These are phyloP conservation scores for Globisporangium echinulatum DNA, from an alignment of 352 stramenopile genomes.

Conservation along the genomic window DNA sequence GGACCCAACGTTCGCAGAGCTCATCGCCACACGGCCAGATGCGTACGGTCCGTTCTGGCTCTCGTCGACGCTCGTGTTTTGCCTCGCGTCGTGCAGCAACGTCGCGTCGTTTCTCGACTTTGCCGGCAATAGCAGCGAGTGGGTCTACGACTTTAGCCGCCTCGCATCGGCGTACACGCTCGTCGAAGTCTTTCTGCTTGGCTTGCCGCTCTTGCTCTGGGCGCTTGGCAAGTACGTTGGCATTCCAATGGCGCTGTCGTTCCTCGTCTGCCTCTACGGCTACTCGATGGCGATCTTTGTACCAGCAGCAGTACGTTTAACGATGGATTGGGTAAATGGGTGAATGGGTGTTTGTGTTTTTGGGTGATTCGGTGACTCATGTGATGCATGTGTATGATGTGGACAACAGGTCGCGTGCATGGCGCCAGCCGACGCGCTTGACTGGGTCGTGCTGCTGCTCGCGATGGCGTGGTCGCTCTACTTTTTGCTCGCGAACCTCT, in stretches of 20 bases:
- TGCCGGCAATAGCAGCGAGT: slow-evolving; percentile 43
- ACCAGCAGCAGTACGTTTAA: slow-evolving; percentile 47
- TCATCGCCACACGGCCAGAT: slow-evolving; percentile 50
- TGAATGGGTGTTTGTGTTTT: neutral
- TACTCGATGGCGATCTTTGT: slow-evolving; percentile 85
- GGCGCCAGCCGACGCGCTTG: slow-evolving; percentile 56
- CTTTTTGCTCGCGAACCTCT: slow-evolving; percentile 79
- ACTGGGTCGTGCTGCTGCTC: slow-evolving; percentile 78
- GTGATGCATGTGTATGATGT: no score
- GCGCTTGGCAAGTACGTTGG: slow-evolving; percentile 71
- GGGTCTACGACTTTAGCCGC: slow-evolving; percentile 80
- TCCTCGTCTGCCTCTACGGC: slow-evolving; percentile 79
- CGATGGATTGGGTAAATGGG: no score
- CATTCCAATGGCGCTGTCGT: slow-evolving; percentile 70
- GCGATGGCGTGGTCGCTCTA: slow-evolving; percentile 83
- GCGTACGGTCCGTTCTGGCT: slow-evolving; percentile 84
- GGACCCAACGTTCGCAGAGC: slow-evolving; percentile 70
- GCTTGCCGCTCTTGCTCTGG: slow-evolving; percentile 72
- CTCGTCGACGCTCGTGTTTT: slow-evolving; percentile 83
- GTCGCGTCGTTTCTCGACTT: slow-evolving; percentile 78
- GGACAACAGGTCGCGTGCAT: slow-evolving; percentile 64
- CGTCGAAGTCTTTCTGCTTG: slow-evolving; percentile 71
- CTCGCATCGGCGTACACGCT: slow-evolving; percentile 74
- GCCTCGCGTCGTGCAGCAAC: slow-evolving; percentile 80
- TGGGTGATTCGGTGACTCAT: neutral